Base-by-base conservation (phyloP, 108 stramenopile species). In the Skeletonema tropicum region DNA sequence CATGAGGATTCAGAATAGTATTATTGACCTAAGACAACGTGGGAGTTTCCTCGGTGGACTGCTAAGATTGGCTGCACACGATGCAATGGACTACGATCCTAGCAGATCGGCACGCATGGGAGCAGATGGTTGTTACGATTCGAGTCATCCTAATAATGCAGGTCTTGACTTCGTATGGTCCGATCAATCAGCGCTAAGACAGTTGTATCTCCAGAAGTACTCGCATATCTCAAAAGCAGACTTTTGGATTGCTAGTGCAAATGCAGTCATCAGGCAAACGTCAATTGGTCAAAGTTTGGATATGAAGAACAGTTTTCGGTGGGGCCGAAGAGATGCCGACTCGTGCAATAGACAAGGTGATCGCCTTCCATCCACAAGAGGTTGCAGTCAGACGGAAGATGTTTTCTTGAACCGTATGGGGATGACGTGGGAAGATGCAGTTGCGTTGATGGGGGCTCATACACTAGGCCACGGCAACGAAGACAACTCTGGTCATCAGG, bases 381-480 rank as follows among this genome's bases (percentile, higher is more conserved):
- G 80, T 21, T 82, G 80, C 55, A 33, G 42, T 45, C 70, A 82
- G 31, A 23, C 72, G 14, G 80, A 82, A 49, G 64, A 64, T 46
- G 71, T 72, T 17, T 70, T 82, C 39, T 57, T 82, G 15, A 57
- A 73, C 19, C 68, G 70, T 15, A 82, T 82, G 76, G 64, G 75
- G 38, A 57, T 82, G 14, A 64, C 23, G 7, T 82, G 80, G 80
- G 31, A 23, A n/a, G 80, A 82, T 73, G 80, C 76, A 55, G 90
- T 87, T 59, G 84, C 87, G 36, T 67, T 80, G 19, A 66, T 83
- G 62, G 78, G 83, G 13, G 78, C 68, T 29, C 78, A 83, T 60
- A 79, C 83, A 6, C 79, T 80, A 12, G 82, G 78, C 9, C 66
- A 72, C 25, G 74, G 74, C 39, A 35, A 68, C 11, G 5, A 17